Evolutionary conservation across 2,329 filamentous ascomycete species (phyloP), one percentile per base, ranked within the genome.

Genomic region (Epichloe bromicola): DNA sequence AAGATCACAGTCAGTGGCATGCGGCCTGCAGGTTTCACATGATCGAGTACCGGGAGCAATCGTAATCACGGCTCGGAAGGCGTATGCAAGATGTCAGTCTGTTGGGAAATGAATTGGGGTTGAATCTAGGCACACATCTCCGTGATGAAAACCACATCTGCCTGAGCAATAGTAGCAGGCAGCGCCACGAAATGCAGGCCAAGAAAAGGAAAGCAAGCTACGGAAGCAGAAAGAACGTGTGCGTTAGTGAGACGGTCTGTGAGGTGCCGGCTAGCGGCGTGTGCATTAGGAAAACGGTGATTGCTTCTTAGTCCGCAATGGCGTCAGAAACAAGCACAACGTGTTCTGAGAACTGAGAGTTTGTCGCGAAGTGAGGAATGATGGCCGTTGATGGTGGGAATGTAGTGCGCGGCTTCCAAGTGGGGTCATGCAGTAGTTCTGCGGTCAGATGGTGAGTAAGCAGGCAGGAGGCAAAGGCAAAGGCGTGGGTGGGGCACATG

Each of bases 161-260:
- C 19, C 11, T 45, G n/a, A 11, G n/a, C 30, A 45, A 10, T 2
- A 20, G 11, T 17, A 48, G n/a, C 8, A 40, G n/a, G 23, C 11
- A 34, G 19, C 12, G 14, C n/a, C 8, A 46, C 15, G n/a, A n/a
- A 14, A 11, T 6, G 12, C 26, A 41, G 8, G 40, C 7, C 7
- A 10, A 42, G 6, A 43, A 45, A 51, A 43, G 33, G 38, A 47
- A 51, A 39, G 14, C 20, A 41, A 50, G 38, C 46, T 17, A 43
- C 12, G 42, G 19, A 37, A 52, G 33, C 33, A 46, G 41, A 30
- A 49, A 46, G 42, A 52, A 51, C 37, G 46, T 26, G 6, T 30
- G 19, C 46, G 38, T 33, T 17, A 40, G 46, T 30, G 20, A 45
- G 23, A 23, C 14, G 26, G 17, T 45, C 15, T 17, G 20, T 12